Conservation (phyloP, 1,284 basidiomycete species). For the Pseudozyma sp. region DNA sequence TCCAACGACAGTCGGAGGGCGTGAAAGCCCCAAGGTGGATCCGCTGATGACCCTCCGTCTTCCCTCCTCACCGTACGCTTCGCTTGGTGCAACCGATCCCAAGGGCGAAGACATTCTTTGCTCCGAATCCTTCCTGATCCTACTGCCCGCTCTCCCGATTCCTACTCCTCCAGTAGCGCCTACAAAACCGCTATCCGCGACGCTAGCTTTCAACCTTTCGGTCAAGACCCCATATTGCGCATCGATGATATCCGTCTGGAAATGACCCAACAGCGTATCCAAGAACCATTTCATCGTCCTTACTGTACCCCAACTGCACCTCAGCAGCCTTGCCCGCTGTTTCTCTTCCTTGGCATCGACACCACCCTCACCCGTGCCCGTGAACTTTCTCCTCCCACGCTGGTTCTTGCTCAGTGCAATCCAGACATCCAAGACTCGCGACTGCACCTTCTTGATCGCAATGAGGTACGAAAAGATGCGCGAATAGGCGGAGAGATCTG, state of each 20-base stretch:
- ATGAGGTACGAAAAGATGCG: conserved; percentile 84
- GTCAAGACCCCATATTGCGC: conserved; percentile 81
- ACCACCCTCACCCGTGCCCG: conserved; percentile 86
- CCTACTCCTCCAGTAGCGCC: conserved; percentile 8
- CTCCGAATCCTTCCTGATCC: background rate
- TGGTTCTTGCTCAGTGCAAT: conserved; percentile 83
- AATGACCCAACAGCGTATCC: conserved; percentile 76
- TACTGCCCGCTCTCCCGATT: conserved; percentile 30
- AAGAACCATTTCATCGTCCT: conserved; percentile 91
- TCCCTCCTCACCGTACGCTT: conserved; percentile 27
- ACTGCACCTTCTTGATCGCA: conserved; percentile 83
- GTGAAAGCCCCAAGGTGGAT: conserved; percentile 12
- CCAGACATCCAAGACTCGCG: conserved; percentile 83
- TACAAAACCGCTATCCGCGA: background rate
- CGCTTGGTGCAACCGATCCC: conserved; percentile 26
- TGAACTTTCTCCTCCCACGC: conserved; percentile 82
- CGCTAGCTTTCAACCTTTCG: conserved; percentile 71
- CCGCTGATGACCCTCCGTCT: conserved; percentile 25
- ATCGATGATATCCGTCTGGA: conserved; percentile 88
- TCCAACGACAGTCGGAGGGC: conserved; percentile 20
- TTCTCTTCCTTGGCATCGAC: conserved; percentile 76
- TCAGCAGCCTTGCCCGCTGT: conserved; percentile 73
- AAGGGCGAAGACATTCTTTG: conserved; percentile 9
- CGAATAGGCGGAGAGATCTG: conserved; percentile 80
- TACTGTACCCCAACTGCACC: conserved; percentile 85